phyloP scores from a whole-genome alignment of 2,329 filamentous ascomycete species.

The Cladophialophora exuberans region DNA sequence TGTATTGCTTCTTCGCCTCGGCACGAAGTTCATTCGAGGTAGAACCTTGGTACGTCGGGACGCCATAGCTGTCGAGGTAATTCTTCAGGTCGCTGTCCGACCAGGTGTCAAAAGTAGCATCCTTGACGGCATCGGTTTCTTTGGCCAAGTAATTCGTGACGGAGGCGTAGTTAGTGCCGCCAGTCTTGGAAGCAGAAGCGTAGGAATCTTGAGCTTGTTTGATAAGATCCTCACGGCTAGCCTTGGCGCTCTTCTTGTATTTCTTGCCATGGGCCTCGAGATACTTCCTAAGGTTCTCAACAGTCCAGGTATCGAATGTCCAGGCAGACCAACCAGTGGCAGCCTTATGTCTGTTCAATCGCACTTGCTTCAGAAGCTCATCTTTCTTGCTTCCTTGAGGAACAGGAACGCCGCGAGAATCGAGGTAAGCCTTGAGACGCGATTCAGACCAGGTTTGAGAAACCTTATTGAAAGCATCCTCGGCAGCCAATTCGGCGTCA shows the following conservation, averaged over 20 bases:
- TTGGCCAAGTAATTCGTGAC: constrained; percentile 71
- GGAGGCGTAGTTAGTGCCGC: constrained; percentile 58
- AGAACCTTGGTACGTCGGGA: constrained; percentile 69
- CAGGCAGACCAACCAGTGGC: constrained; percentile 70
- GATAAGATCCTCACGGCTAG: constrained; percentile 73
- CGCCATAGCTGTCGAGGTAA: constrained; percentile 78
- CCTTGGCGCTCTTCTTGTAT: constrained; percentile 64
- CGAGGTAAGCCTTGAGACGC: constrained; percentile 76
- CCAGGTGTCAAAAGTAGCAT: constrained; percentile 72
- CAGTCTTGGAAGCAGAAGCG: constrained; percentile 51
- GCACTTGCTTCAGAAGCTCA: constrained; percentile 74
- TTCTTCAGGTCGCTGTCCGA: constrained; percentile 71
- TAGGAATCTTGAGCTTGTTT: constrained; percentile 56
- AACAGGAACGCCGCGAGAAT: constrained; percentile 74
- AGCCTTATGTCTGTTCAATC: constrained; percentile 72
- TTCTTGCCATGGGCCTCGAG: constrained; percentile 55
- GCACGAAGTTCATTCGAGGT: constrained; percentile 71
- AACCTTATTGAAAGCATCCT: constrained; percentile 69
- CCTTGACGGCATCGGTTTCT: constrained; percentile 68
- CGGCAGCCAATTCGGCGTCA: constrained; percentile 62
- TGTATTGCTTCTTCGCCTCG: constrained; percentile 71
- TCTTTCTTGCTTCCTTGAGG: constrained; percentile 72
- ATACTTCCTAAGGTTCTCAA: constrained; percentile 68
- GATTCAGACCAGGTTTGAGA: constrained; percentile 71
- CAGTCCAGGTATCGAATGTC: constrained; percentile 78